Percentiles rank a stretch among this genome's conserved stretches.
Conservation (phyloP, 345 rosid genomes). For the Euphorbia pulcherrima region DNA sequence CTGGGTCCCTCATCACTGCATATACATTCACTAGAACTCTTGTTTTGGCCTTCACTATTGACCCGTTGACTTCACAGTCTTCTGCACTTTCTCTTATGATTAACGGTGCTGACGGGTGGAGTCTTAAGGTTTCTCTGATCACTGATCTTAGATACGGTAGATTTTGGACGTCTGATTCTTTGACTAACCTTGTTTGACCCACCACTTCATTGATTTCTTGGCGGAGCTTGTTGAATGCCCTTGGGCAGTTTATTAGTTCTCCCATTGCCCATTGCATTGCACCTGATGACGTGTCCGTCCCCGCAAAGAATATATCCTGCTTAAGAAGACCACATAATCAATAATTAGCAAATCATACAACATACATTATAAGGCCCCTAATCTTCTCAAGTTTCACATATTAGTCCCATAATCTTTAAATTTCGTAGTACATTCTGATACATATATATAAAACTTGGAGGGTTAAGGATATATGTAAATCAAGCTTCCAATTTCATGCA, state of each 20-base stretch:
- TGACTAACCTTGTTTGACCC: constrained; percentile 31
- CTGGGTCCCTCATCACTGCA: constrained; percentile 47
- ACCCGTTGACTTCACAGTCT: constrained; percentile 40
- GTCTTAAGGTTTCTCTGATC: constrained; percentile 38
- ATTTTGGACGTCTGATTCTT: constrained; percentile 39
- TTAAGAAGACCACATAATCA: neutral
- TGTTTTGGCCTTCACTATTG: constrained; percentile 33
- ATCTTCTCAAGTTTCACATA: no score
- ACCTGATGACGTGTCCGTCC: constrained; percentile 42
- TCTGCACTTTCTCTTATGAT: constrained; percentile 47
- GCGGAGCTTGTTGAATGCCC: constrained; percentile 31
- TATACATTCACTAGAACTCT: constrained; percentile 40
- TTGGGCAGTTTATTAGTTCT: constrained; percentile 41
- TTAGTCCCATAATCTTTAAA: no score
- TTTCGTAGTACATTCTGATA: no score
- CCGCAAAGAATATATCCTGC: constrained; percentile 42
- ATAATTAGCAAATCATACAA: neutral
- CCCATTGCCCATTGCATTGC: constrained; percentile 58
- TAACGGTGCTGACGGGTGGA: constrained; percentile 49
- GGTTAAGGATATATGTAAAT: no score
- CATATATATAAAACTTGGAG: no score
- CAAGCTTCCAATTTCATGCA: no score
- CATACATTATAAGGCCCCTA: no score
- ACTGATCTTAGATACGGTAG: constrained; percentile 48
- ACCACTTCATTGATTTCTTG: constrained; percentile 36